These are phyloP conservation scores for Metschnikowia amazonensis DNA, from an alignment of 805 yeast genomes.

Conservation along the genomic window DNA sequence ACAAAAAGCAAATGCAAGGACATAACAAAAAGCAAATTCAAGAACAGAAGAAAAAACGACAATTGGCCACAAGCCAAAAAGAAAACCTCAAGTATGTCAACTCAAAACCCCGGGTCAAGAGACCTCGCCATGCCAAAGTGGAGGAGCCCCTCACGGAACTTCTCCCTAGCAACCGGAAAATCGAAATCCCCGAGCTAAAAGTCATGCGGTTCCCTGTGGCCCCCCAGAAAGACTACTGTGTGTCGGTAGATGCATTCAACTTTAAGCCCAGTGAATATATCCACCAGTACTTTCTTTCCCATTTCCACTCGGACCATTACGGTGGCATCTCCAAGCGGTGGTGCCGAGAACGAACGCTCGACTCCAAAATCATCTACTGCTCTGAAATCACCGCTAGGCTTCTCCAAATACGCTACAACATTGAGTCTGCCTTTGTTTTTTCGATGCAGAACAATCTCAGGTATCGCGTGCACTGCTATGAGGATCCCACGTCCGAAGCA, in stretches of 20 bases:
- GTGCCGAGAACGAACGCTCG: constrained; percentile 45
- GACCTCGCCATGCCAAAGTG: constrained; percentile 1
- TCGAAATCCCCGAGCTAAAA: constrained; percentile 53
- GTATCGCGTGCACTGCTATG: constrained; percentile 27
- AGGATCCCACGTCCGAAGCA: constrained; percentile 19
- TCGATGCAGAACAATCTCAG: constrained; percentile 38
- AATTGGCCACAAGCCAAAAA: constrained; percentile 12
- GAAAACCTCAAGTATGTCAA: constrained; percentile 11
- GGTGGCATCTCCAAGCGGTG: constrained; percentile 79
- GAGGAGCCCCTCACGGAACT: constrained; percentile 10
- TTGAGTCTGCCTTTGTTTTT: constrained; percentile 46
- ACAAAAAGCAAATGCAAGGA: too few relatives aligned
- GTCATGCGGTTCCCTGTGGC: constrained; percentile 39
- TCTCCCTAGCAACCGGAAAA: constrained; percentile 16
- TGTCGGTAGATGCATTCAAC: constrained; percentile 65
- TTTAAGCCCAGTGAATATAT: constrained; percentile 45
- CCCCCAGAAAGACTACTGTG: constrained; percentile 28
- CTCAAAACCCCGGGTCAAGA: constrained; percentile 8
- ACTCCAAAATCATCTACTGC: constrained; percentile 64
- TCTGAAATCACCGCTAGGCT: constrained; percentile 66
- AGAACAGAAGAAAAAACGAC: constrained; percentile 5
- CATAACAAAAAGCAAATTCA: too few relatives aligned
- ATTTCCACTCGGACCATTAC: constrained; percentile 93
- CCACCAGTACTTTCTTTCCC: constrained; percentile 60
- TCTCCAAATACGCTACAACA: constrained; percentile 50